These are phyloP conservation scores for Acanthamoeba castellanii DNA, from an alignment of 208 protist genomes.

Conservation along the genomic window DNA sequence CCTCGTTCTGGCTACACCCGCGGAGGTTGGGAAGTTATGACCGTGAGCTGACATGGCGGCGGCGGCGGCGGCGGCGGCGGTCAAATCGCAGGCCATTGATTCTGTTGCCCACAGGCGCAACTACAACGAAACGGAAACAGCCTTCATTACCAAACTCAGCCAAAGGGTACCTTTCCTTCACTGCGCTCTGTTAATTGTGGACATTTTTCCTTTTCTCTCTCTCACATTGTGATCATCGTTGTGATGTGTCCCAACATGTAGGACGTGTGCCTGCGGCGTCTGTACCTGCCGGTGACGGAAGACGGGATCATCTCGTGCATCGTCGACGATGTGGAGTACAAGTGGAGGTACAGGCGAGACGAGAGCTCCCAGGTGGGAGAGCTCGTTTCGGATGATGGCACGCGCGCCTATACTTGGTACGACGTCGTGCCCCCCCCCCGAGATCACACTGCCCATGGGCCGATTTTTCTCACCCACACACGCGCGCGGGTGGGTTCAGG, in stretches of 20 bases:
- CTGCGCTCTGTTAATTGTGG: too few species aligned
- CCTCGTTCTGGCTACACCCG: too few species aligned
- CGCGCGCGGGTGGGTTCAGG: neutral
- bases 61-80: too few species aligned
- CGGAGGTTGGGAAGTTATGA: too few species aligned
- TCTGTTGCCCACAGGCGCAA: conserved; percentile 39
- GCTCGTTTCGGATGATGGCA: conserved; percentile 40
- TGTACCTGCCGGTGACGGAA: conserved; percentile 35
- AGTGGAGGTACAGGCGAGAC: conserved; percentile 25
- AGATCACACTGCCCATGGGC: too few species aligned
- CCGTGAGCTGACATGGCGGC: too few species aligned
- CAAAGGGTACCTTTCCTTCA: neutral
- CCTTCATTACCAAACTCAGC: conserved; percentile 39
- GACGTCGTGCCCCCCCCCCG: neutral
- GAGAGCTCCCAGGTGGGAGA: conserved; percentile 7
- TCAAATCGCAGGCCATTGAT: conserved; percentile 13
- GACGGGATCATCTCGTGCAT: conserved; percentile 26
- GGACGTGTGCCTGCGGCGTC: conserved; percentile 40
- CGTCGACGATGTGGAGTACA: conserved; percentile 48
- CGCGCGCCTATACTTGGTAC: neutral
- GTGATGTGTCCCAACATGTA: neutral
- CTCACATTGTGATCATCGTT: neutral
- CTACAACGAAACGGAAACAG: conserved; percentile 45
- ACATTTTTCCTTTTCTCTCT: too few species aligned
- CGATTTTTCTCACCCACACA: neutral